These are phyloP conservation scores for Stemphylium beticola DNA, from an alignment of 2,329 filamentous ascomycete genomes.

Conservation along the genomic window DNA sequence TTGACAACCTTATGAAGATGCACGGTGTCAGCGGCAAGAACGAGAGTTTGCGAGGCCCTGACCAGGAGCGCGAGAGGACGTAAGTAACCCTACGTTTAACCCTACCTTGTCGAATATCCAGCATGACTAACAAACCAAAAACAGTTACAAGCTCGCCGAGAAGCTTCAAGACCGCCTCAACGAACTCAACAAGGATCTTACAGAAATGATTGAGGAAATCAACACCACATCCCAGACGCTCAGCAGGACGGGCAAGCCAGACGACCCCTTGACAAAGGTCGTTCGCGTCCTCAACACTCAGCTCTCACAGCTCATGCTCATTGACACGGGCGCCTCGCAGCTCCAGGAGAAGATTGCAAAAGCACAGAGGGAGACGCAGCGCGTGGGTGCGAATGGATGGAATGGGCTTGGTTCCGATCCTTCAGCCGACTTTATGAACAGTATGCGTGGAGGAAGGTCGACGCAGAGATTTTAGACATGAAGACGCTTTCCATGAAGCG, in stretches of 20 bases:
- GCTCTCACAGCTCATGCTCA: conserved; percentile 88
- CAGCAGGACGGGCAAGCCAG: conserved; percentile 83
- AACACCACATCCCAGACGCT: conserved; percentile 89
- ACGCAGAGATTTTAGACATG: conserved; percentile 36
- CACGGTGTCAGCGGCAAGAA: conserved; percentile 67
- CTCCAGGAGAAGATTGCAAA: conserved; percentile 82
- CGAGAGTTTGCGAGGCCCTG: conserved; percentile 81
- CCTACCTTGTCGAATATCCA: no score
- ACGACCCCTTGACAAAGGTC: conserved; percentile 76
- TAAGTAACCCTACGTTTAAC: conserved; percentile 54
- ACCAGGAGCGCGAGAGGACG: conserved; percentile 93
- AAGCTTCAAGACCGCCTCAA: conserved; percentile 88
- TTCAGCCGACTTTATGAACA: conserved; percentile 88
- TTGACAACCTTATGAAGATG: conserved; percentile 91
- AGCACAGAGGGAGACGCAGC: conserved; percentile 78
- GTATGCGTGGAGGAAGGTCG: conserved; percentile 70
- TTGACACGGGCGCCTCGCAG: conserved; percentile 82
- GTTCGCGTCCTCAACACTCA: conserved; percentile 94
- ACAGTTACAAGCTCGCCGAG: conserved; percentile 85
- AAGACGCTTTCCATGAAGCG: background rate
- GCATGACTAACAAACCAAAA: conserved; percentile 5
- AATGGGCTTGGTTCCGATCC: conserved; percentile 68
- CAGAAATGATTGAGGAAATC: conserved; percentile 97
- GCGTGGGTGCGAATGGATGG: conserved; percentile 58
- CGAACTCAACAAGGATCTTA: conserved; percentile 90